A percentile compares a stretch with the other conserved stretches of the same genome.
Conservation (phyloP, 2,329 filamentous ascomycete genomes). For the Cladophialophora carrionii region DNA sequence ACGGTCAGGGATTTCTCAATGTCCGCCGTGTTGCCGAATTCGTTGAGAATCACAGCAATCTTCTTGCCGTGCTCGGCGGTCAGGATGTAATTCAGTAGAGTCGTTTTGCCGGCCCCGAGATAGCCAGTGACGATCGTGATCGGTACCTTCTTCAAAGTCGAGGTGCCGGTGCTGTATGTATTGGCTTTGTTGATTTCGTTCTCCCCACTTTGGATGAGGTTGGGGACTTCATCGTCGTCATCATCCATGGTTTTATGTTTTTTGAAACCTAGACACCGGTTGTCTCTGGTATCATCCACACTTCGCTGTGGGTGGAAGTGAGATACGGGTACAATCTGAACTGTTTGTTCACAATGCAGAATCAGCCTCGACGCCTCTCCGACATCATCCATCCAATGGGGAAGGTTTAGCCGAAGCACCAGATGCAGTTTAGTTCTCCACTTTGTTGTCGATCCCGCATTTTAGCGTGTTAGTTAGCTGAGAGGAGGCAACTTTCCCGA, state of each 20-base stretch:
- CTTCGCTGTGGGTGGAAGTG: no score
- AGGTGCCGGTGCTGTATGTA: slow-evolving; percentile 10
- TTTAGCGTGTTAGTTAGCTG: not conserved
- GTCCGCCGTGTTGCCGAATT: slow-evolving; percentile 84
- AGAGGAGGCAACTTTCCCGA: not conserved
- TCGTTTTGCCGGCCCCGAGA: slow-evolving; percentile 93
- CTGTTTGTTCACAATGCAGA: not conserved
- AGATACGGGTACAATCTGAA: not conserved
- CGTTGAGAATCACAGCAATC: slow-evolving; percentile 96
- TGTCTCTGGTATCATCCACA: not conserved
- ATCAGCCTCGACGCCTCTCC: not conserved
- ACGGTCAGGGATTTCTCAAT: slow-evolving; percentile 96
- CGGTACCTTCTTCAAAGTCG: slow-evolving; percentile 48
- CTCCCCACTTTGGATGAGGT: slow-evolving; percentile 47
- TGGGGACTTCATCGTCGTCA: slow-evolving; percentile 51
- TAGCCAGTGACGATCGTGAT: slow-evolving; percentile 67
- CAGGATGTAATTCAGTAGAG: slow-evolving; percentile 91
- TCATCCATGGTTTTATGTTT: slow-evolving; percentile 43
- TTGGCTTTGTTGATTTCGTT: slow-evolving; percentile 19
- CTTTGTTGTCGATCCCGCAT: not conserved
- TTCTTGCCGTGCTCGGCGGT: slow-evolving; percentile 96
- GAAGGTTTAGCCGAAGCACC: not conserved
- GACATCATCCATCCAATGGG: not conserved
- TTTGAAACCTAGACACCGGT: no score
- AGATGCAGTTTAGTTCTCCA: not conserved